phyloP scores from a whole-genome alignment of 1,139 yeast species.

The Nakaseomyces uthaithaninus region DNA sequence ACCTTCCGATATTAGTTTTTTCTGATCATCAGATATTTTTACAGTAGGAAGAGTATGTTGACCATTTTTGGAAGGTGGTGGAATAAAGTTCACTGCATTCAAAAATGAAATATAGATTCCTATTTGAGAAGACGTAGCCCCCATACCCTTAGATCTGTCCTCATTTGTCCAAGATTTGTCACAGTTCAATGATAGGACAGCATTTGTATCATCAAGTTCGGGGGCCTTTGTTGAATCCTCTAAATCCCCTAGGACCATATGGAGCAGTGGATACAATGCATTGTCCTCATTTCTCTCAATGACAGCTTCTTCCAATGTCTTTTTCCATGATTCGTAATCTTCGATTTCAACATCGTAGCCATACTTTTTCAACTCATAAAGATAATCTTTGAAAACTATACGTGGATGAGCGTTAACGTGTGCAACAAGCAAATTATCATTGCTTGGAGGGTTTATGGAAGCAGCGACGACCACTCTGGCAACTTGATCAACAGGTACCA shows the following conservation, averaged over 20 bases:
- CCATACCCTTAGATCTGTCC: conserved; percentile 62
- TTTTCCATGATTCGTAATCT: conserved; percentile 75
- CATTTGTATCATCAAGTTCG: conserved; percentile 80
- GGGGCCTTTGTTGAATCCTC: conserved; percentile 93
- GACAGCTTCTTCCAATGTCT: conserved; percentile 65
- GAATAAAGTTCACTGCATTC: conserved; percentile 69
- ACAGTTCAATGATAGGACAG: conserved; percentile 50
- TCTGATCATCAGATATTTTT: conserved; percentile 47
- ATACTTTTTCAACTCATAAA: conserved; percentile 53
- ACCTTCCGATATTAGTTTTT: conserved; percentile 60
- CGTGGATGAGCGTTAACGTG: conserved; percentile 98
- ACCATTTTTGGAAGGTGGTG: conserved; percentile 44
- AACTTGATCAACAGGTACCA: conserved; percentile 98
- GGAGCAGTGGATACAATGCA: conserved; percentile 87
- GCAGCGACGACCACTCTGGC: conserved; percentile 85
- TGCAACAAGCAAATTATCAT: conserved; percentile 54
- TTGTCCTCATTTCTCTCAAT: conserved; percentile 63
- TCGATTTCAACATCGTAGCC: conserved; percentile 62
- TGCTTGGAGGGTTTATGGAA: conserved; percentile 64
- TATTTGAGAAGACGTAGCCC: conserved; percentile 58
- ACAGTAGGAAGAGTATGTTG: conserved; percentile 49
- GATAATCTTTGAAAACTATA: conserved; percentile 65
- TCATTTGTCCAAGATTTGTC: conserved; percentile 59
- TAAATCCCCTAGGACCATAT: conserved; percentile 84
- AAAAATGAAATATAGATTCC: conserved; percentile 76